A percentile compares a stretch with the other conserved stretches of the same genome.
These are phyloP conservation scores for Penicillium olsonii DNA, from an alignment of 2,329 filamentous ascomycete genomes.

Conservation along the genomic window DNA sequence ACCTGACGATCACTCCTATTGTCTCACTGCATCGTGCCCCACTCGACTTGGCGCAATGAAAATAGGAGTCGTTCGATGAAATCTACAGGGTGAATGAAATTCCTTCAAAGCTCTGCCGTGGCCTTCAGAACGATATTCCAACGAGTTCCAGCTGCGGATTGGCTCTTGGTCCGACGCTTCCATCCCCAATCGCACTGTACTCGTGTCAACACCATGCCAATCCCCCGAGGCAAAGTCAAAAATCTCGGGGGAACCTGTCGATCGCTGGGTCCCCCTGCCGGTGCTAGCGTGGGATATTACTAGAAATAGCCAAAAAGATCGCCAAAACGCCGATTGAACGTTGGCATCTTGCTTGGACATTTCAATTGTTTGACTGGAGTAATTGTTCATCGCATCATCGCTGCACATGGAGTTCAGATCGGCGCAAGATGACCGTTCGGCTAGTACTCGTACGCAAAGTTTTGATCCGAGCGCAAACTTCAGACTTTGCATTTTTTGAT, in stretches of 20 bases:
- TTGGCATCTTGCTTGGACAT: neutral
- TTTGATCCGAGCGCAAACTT: neutral
- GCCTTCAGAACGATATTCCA: too few species aligned
- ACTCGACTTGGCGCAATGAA: neutral
- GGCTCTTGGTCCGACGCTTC: neutral
- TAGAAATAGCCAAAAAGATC: neutral
- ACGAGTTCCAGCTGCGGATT: too few species aligned
- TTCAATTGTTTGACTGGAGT: neutral
- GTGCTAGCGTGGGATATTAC: neutral
- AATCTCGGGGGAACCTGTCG: neutral
- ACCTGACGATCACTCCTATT: neutral
- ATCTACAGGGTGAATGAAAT: too few species aligned
- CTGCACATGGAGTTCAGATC: neutral
- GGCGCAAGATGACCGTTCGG: constrained; percentile 4
- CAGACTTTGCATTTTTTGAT: neutral
- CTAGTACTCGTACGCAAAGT: neutral
- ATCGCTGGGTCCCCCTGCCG: neutral
- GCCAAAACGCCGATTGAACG: neutral
- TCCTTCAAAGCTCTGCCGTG: too few species aligned
- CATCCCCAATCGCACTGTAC: too few species aligned
- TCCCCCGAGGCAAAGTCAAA: neutral
- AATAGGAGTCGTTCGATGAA: neutral
- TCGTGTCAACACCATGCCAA: neutral
- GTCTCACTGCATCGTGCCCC: constrained; percentile 3
- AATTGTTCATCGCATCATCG: neutral